phyloP scores from a whole-genome alignment of 768 basidiomycete genomes.

The Tulasnella sp. region DNA sequence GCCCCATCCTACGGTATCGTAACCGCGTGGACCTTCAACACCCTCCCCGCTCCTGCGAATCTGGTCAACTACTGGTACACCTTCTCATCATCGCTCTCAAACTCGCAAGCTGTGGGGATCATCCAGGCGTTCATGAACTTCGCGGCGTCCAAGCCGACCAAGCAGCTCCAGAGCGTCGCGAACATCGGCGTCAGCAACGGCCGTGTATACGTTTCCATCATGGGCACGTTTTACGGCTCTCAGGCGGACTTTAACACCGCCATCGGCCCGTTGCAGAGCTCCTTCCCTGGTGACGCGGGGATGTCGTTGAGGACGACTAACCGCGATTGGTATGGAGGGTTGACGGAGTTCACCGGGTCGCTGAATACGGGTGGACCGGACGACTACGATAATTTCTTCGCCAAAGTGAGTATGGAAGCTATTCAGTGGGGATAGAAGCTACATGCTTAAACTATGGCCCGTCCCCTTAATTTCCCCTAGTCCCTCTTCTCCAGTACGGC shows the following conservation, averaged over 20 bases:
- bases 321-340: not conserved
- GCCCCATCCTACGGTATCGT: conserved; percentile 33
- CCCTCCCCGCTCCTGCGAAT: conserved; percentile 34
- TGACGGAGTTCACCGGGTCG: not conserved
- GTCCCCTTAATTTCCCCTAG: not conserved
- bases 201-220: conserved; percentile 16
- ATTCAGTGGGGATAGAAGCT: not conserved
- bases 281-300: not conserved
- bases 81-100: conserved; percentile 18
- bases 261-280: conserved; percentile 26
- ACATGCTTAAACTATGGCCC: not conserved
- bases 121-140: conserved; percentile 32
- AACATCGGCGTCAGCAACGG: not conserved
- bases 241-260: conserved; percentile 23
- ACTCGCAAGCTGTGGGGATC: conserved; percentile 38
- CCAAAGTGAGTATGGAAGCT: conserved; percentile 25
- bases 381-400: conserved; percentile 32
- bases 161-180: conserved; percentile 28
- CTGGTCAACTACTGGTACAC: conserved; percentile 31
- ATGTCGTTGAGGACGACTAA: not conserved
- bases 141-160: conserved; percentile 24
- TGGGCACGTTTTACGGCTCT: conserved; percentile 33
- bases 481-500: not conserved
- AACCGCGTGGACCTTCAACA: conserved; percentile 35
- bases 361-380: not conserved